Conservation (phyloP, 495 filamentous ascomycete species). For the Podospora australis region DNA sequence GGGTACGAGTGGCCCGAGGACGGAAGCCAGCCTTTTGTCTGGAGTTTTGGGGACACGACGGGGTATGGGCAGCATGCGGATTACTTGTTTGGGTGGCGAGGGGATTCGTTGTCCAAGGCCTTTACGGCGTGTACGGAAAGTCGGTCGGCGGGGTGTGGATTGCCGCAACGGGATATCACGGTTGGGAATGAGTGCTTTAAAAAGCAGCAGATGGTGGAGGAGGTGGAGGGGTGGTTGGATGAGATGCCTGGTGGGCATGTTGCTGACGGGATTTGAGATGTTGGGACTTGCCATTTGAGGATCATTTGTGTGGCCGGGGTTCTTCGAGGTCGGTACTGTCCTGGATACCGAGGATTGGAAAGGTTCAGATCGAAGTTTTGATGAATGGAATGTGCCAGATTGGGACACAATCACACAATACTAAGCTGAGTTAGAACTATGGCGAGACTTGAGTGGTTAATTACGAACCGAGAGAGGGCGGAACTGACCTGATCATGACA, state of each 20-base stretch:
- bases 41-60: slow-evolving; percentile 36
- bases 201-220: neutral
- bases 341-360: too few relatives aligned
- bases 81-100: slow-evolving; percentile 38
- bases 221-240: neutral
- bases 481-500: too few relatives aligned
- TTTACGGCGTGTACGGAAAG: neutral
- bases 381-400: too few relatives aligned
- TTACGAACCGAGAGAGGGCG: too few relatives aligned
- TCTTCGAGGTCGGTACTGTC: too few relatives aligned
- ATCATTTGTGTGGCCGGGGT: too few relatives aligned
- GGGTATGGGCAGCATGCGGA: slow-evolving; percentile 42
- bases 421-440: too few relatives aligned
- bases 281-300: too few relatives aligned
- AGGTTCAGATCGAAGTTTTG: too few relatives aligned
- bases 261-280: too few relatives aligned
- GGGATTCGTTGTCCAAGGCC: neutral
- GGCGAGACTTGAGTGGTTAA: too few relatives aligned
- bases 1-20: neutral
- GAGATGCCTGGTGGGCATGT: neutral
- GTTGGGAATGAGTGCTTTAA: neutral
- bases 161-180: neutral
- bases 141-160: neutral
- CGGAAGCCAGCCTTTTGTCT: slow-evolving; percentile 38
- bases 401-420: too few relatives aligned